A percentile compares a stretch with the other conserved stretches of the same genome.
Evolutionary conservation across 768 basidiomycete genomes (phyloP).

Genomic region (Termitomyces heimii): DNA sequence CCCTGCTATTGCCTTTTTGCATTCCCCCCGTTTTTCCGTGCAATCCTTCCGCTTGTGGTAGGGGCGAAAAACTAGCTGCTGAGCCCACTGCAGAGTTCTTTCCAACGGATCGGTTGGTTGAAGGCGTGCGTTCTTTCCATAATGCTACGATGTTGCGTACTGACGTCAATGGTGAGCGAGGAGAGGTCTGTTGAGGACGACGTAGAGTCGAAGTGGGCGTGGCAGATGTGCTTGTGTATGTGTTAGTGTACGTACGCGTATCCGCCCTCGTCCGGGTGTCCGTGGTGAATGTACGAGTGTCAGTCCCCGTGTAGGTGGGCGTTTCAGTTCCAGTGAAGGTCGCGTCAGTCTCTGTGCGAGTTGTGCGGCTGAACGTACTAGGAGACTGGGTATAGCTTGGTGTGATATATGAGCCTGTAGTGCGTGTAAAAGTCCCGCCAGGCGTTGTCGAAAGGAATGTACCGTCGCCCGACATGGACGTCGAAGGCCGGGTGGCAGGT

Average conservation of each 20-base stretch:
- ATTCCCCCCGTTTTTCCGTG: conserved; percentile 46
- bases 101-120: conserved; percentile 27
- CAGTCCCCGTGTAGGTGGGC: conserved; percentile 4
- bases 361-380: conserved; percentile 24
- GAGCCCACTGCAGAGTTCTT: conserved; percentile 35
- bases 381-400: conserved; percentile 32
- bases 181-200: conserved; percentile 52
- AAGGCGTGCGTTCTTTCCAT: conserved; percentile 76
- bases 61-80: conserved; percentile 30
- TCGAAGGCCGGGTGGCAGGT: conserved; percentile 11
- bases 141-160: conserved; percentile 74
- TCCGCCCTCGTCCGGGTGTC: conserved; percentile 3
- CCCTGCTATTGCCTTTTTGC: conserved; percentile 16
- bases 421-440: conserved; percentile 16
- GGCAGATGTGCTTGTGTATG: conserved; percentile 27
- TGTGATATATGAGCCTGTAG: conserved; percentile 26
- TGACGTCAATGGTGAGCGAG: conserved; percentile 65
- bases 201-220: conserved; percentile 53
- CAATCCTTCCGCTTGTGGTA: conserved; percentile 35
- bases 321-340: background rate
- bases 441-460: conserved; percentile 24
- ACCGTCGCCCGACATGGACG: conserved; percentile 21
- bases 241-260: conserved; percentile 25
- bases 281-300: conserved; percentile 25
- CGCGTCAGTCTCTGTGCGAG: conserved; percentile 20